phyloP scores from a whole-genome alignment of 805 yeast genomes.

The Sugiyamaella qingdaonensis region DNA sequence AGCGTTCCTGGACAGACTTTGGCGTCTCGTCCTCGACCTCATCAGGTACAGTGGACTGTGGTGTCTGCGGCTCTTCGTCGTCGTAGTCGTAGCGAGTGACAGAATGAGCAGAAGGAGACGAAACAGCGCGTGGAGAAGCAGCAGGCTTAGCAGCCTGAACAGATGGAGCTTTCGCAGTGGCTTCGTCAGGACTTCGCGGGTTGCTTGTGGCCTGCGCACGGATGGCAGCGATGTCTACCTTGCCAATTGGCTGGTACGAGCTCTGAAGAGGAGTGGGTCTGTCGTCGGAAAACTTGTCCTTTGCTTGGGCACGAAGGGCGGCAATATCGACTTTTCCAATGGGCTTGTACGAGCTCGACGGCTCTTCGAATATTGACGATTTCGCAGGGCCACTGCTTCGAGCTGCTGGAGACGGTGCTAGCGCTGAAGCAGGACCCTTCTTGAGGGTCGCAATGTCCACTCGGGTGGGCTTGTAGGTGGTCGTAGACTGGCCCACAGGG shows the following conservation, averaged over 20 bases:
- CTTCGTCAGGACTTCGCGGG: constrained; percentile 2
- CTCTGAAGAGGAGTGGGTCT: constrained; percentile 38
- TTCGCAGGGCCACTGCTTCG: constrained; percentile 4
- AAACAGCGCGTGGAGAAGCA: constrained; percentile 11
- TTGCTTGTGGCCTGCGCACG: constrained; percentile 33
- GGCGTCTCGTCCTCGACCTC: constrained; percentile 26
- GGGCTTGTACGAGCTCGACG: constrained; percentile 50
- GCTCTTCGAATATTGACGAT: constrained; percentile 7
- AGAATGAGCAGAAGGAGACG: constrained; percentile 9
- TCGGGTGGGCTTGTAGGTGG: constrained; percentile 61
- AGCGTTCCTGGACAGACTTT: constrained; percentile 29
- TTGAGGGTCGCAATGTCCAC: constrained; percentile 56
- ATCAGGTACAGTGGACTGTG: constrained; percentile 13
- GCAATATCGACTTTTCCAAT: constrained; percentile 55
- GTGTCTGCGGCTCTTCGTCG: constrained; percentile 20
- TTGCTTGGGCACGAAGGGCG: constrained; percentile 39
- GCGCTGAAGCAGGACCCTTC: constrained; percentile 34
- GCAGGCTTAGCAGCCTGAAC: constrained; percentile 7
- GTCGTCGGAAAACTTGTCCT: constrained; percentile 34
- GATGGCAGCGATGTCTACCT: constrained; percentile 47
- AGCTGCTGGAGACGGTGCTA: constrained; percentile 16
- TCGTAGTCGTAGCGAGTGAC: constrained; percentile 8
- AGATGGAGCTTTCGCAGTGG: neutral
- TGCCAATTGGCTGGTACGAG: constrained; percentile 59
- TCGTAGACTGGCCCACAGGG: constrained; percentile 41